A percentile compares a stretch with the other conserved stretches of the same genome.
These are phyloP conservation scores for Pythium brassicae DNA, from an alignment of 352 stramenopile species.

Conservation along the genomic window DNA sequence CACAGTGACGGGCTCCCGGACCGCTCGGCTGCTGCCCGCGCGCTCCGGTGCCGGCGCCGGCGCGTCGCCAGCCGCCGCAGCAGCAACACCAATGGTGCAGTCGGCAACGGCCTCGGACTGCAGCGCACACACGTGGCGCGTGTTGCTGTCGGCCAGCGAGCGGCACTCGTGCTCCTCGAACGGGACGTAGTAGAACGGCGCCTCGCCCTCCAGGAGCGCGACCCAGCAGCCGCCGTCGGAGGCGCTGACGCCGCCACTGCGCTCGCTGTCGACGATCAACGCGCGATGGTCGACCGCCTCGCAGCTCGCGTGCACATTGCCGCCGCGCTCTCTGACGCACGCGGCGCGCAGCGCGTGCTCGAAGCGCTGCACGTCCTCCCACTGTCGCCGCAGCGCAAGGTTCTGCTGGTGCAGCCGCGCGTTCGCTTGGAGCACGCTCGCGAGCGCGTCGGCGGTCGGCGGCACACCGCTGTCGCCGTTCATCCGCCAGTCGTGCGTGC, in stretches of 20 bases:
- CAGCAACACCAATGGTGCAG: too few relatives aligned
- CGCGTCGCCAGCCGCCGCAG: too few relatives aligned
- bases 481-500: neutral
- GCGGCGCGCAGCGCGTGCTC: neutral
- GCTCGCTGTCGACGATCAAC: neutral
- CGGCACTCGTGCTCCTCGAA: conserved; percentile 11
- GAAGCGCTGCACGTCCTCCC: neutral
- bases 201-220: conserved; percentile 4
- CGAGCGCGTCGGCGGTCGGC: neutral
- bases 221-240: neutral
- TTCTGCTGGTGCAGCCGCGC: conserved; percentile 4
- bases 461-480: neutral
- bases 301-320: too few relatives aligned
- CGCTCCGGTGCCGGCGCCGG: too few relatives aligned
- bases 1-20: neutral
- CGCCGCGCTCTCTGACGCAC: too few relatives aligned
- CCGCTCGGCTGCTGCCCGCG: neutral
- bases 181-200: conserved; percentile 7
- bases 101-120: neutral
- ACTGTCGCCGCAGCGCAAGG: neutral
- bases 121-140: neutral
- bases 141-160: neutral
- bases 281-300: neutral
- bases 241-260: neutral
- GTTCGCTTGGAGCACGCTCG: conserved; percentile 5